These are phyloP conservation scores for Arabidopsis suecica DNA, from an alignment of 345 rosid genomes.

Conservation along the genomic window DNA sequence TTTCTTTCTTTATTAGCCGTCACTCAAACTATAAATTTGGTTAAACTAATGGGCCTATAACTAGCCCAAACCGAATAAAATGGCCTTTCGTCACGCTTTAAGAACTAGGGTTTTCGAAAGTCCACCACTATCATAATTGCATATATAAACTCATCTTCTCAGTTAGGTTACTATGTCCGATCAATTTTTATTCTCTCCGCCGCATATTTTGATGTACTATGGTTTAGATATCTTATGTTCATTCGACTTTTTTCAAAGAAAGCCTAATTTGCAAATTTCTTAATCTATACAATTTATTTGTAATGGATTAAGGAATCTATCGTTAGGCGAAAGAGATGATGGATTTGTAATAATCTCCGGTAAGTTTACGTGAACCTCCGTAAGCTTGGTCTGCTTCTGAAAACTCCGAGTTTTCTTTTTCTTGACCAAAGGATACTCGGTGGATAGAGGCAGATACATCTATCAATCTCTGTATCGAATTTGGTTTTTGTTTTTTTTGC, in stretches of 20 bases:
- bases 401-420: background rate
- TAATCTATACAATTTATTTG: background rate
- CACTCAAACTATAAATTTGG: no score
- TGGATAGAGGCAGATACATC: conserved; percentile 22
- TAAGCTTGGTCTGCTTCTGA: conserved; percentile 16
- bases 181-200: background rate
- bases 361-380: conserved; percentile 1
- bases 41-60: background rate
- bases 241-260: background rate
- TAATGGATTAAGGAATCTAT: conserved; percentile 35
- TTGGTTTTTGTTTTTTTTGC: no score
- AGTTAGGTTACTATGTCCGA: accelerated
- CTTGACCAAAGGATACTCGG: background rate
- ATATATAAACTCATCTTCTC: conserved; percentile 22
- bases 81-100: background rate
- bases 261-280: conserved; percentile 38
- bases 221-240: no score
- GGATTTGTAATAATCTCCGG: background rate
- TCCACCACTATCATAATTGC: background rate
- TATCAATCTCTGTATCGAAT: background rate
- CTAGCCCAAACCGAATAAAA: background rate
- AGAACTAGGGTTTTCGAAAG: conserved; percentile 24
- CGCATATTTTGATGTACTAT: background rate
- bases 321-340: conserved; percentile 41
- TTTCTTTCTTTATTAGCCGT: background rate